Conservation (phyloP, 2,329 filamentous ascomycete species). For the Fonsecaea nubica region DNA sequence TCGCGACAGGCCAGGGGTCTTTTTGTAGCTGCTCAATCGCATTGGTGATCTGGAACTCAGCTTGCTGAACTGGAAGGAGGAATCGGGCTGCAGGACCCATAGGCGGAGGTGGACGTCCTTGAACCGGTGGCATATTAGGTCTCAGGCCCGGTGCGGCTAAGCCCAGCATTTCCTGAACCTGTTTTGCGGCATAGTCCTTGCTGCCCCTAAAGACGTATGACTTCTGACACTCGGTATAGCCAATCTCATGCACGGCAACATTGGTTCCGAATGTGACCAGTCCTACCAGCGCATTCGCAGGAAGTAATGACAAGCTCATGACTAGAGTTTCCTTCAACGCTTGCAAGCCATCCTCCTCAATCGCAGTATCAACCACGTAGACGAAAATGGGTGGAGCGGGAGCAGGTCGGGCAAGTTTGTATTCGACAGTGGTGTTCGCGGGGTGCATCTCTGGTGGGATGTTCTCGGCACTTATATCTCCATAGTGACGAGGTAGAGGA, state of each 20-base stretch:
- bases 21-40: slow-evolving; percentile 93
- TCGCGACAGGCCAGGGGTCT: slow-evolving; percentile 96
- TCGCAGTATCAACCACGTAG: slow-evolving; percentile 72
- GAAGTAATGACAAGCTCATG: slow-evolving; percentile 69
- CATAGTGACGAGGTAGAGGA: slow-evolving; percentile 70
- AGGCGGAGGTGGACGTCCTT: slow-evolving; percentile 74
- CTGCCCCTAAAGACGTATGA: slow-evolving; percentile 97
- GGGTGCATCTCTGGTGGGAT: slow-evolving; percentile 72
- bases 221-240: slow-evolving; percentile 97
- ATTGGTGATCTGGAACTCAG: slow-evolving; percentile 96
- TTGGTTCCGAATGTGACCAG: slow-evolving; percentile 82
- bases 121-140: slow-evolving; percentile 73
- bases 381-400: slow-evolving; percentile 71
- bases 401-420: slow-evolving; percentile 66
- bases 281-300: slow-evolving; percentile 68
- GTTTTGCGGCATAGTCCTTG: slow-evolving; percentile 97
- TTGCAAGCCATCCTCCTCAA: slow-evolving; percentile 71
- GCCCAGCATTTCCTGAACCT: slow-evolving; percentile 99
- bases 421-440: slow-evolving; percentile 70
- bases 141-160: slow-evolving; percentile 74
- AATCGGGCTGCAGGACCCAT: slow-evolving; percentile 87
- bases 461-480: slow-evolving; percentile 70
- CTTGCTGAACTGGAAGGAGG: slow-evolving; percentile 90
- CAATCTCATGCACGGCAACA: slow-evolving; percentile 93
- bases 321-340: slow-evolving; percentile 71